Evolutionary conservation across 495 filamentous ascomycete genomes (phyloP).

Genomic region (Xylaria intraflava): DNA sequence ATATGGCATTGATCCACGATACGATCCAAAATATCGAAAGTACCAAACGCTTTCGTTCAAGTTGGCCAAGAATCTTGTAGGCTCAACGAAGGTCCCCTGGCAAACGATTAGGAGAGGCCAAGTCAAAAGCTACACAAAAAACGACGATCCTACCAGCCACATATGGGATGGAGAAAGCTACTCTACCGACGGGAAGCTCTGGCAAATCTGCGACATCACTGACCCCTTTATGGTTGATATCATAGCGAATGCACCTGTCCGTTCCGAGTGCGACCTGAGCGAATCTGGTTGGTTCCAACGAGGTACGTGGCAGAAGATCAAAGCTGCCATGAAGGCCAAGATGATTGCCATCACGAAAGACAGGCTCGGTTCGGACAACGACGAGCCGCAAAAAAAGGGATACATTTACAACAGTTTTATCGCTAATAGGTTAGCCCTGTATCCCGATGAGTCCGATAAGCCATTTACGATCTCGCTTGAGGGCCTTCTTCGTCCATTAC

Average conservation of each 20-base stretch:
- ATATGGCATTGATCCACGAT: conserved; percentile 80
- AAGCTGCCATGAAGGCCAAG: conserved; percentile 80
- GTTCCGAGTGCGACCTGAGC: conserved; percentile 47
- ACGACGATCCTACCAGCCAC: conserved; percentile 49
- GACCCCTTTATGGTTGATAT: conserved; percentile 62
- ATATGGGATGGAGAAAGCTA: conserved; percentile 71
- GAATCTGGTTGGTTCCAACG: conserved; percentile 75
- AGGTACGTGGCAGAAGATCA: conserved; percentile 71
- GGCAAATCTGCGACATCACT: conserved; percentile 87
- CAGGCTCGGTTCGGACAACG: conserved; percentile 43
- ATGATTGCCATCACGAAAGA: conserved; percentile 48
- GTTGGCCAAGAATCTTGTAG: conserved; percentile 39
- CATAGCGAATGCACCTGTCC: conserved; percentile 41
- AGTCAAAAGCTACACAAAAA: conserved; percentile 18
- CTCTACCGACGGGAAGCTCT: conserved; percentile 70
- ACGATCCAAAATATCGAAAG: conserved; percentile 60
- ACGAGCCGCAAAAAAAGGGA: conserved; percentile 35
- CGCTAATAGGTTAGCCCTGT: conserved; percentile 14
- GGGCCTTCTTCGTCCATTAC: conserved; percentile 20
- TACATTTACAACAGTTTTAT: conserved; percentile 25
- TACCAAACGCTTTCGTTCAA: conserved; percentile 89
- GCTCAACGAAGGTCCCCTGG: conserved; percentile 41
- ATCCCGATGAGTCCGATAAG: conserved; percentile 21
- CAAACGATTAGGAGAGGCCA: conserved; percentile 31
- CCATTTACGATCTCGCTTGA: conserved; percentile 22